phyloP scores from a whole-genome alignment of 2,329 filamentous ascomycete genomes.

The Intubia oerlemansii region DNA sequence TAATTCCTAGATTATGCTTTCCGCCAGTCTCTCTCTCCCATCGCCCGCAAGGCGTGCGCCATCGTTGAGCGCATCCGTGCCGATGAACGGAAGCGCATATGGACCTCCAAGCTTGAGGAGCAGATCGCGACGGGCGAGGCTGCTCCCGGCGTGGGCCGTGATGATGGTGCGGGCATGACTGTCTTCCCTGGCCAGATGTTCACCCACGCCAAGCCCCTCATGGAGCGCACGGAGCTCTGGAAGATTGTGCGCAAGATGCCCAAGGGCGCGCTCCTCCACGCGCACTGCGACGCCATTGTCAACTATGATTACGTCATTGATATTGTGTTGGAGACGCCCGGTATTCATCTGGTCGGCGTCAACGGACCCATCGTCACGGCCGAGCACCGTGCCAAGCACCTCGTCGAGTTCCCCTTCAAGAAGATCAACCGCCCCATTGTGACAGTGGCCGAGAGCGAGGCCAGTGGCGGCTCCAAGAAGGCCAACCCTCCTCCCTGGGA shows the following conservation, averaged over 20 bases:
- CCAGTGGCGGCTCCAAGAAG: slow-evolving; percentile 9
- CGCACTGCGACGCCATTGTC: slow-evolving; percentile 80
- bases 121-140: slow-evolving; percentile 36
- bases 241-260: slow-evolving; percentile 69
- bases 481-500: slow-evolving; percentile 31
- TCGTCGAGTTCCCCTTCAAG: slow-evolving; percentile 33
- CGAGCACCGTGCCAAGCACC: slow-evolving; percentile 28
- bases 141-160: slow-evolving; percentile 18
- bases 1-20: slow-evolving; percentile 39
- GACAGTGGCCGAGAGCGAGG: slow-evolving; percentile 1
- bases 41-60: slow-evolving; percentile 53
- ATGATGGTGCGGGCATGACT: slow-evolving; percentile 4
- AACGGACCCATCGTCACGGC: slow-evolving; percentile 32
- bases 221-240: slow-evolving; percentile 74
- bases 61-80: slow-evolving; percentile 65
- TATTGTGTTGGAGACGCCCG: slow-evolving; percentile 46
- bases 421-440: slow-evolving; percentile 21
- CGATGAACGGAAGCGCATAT: slow-evolving; percentile 54
- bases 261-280: slow-evolving; percentile 71
- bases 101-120: slow-evolving; percentile 56
- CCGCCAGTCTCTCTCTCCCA: slow-evolving; percentile 52
- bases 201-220: slow-evolving; percentile 59
- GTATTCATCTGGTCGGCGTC: slow-evolving; percentile 48
- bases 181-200: slow-evolving; percentile 91
- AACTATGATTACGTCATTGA: slow-evolving; percentile 65